phyloP scores from a whole-genome alignment of 176 grass and related monocot genomes.

The Oropetium thomaeum region DNA sequence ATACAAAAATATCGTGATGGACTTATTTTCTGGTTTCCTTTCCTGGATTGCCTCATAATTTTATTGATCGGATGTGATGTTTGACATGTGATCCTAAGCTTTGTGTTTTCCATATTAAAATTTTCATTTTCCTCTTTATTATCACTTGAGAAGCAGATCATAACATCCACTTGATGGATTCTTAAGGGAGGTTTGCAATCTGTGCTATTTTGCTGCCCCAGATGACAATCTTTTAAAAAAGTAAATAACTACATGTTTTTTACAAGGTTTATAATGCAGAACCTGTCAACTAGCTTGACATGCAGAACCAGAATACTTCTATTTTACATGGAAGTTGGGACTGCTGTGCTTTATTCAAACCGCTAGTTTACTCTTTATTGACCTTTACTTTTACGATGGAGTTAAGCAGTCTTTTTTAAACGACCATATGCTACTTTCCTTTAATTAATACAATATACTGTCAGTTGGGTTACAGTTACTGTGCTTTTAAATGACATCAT shows the following conservation, averaged over 20 bases:
- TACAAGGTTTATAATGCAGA: not conserved
- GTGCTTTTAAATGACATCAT: not conserved
- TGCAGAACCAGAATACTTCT: not conserved
- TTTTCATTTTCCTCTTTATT: not conserved
- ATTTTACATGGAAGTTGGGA: not conserved
- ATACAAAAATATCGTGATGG: not conserved
- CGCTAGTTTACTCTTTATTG: not conserved
- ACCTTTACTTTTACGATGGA: slow-evolving; percentile 6
- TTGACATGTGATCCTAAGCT: not conserved
- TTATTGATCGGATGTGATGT: slow-evolving; percentile 11
- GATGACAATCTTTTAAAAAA: not conserved
- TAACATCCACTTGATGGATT: slow-evolving; percentile 15
- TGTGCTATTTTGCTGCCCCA: not conserved
- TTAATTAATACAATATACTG: not conserved
- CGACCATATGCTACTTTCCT: not conserved
- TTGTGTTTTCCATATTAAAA: not conserved
- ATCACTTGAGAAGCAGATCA: not conserved
- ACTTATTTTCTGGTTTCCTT: slow-evolving; percentile 14
- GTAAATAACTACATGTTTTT: too few species aligned
- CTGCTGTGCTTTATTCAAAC: not conserved
- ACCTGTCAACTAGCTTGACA: not conserved
- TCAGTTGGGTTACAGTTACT: not conserved
- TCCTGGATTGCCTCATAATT: slow-evolving; percentile 3
- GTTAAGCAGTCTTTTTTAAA: not conserved
- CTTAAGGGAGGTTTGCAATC: not conserved